Evolutionary conservation across 805 yeast genomes (phyloP).

Genomic region (Candida piceae): DNA sequence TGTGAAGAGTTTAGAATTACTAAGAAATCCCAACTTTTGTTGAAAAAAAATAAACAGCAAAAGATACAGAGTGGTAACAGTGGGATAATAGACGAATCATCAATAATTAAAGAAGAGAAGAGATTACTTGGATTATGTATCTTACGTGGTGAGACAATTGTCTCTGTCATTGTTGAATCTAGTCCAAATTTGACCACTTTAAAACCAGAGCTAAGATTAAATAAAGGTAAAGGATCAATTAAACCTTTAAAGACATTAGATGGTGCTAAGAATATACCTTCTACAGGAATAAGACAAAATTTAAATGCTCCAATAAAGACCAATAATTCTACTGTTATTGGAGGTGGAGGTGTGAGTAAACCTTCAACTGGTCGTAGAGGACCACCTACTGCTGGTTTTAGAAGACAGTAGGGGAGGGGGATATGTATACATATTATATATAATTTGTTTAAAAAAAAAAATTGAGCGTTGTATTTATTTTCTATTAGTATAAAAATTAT

Average conservation of each 20-base stretch:
- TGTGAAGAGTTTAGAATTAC: conserved; percentile 80
- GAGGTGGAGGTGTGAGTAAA: conserved; percentile 17
- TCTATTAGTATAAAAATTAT: background rate
- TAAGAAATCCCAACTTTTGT: conserved; percentile 44
- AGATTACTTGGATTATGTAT: conserved; percentile 77
- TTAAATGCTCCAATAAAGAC: conserved; percentile 16
- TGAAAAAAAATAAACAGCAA: conserved; percentile 18
- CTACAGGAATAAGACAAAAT: background rate
- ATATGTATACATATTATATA: background rate
- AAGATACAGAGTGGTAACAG: conserved; percentile 13
- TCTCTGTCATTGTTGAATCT: conserved; percentile 67
- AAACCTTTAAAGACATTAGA: conserved; percentile 24
- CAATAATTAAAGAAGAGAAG: conserved; percentile 53
- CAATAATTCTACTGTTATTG: conserved; percentile 1
- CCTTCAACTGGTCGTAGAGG: conserved; percentile 7
- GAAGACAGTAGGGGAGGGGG: background rate
- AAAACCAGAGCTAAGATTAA: conserved; percentile 28
- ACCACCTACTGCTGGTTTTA: background rate
- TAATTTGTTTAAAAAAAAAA: background rate
- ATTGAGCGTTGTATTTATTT: background rate
- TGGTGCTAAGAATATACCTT: conserved; percentile 5
- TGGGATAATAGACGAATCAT: conserved; percentile 29
- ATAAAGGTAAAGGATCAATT: conserved; percentile 29
- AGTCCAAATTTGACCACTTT: conserved; percentile 38
- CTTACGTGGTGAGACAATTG: conserved; percentile 82